Evolutionary conservation across 768 basidiomycete species (phyloP).

Genomic region (Leccinum boreale): DNA sequence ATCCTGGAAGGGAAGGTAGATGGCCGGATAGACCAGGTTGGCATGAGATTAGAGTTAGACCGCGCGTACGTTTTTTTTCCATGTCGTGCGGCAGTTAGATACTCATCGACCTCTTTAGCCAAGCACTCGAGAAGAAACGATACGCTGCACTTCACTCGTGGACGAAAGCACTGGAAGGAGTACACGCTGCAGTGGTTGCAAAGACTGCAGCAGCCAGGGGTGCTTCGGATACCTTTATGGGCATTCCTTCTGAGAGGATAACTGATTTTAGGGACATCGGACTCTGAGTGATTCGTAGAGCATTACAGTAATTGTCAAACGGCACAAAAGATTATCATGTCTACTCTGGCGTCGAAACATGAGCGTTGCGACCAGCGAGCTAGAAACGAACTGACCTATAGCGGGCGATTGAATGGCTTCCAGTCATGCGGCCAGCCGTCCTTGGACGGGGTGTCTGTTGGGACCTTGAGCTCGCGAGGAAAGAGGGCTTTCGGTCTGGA

Average conservation of each 20-base stretch:
- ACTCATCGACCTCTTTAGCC: slow-evolving; percentile 43
- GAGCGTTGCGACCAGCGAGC: not conserved
- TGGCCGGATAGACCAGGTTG: slow-evolving; percentile 94
- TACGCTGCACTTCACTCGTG: slow-evolving; percentile 79
- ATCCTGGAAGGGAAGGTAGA: slow-evolving; percentile 98
- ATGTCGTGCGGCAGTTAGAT: not conserved
- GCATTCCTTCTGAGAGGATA: slow-evolving; percentile 31
- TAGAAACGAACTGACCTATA: slow-evolving; percentile 24
- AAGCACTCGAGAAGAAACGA: slow-evolving; percentile 84
- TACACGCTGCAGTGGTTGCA: slow-evolving; percentile 71
- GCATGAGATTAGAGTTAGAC: slow-evolving; percentile 89
- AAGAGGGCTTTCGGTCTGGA: slow-evolving; percentile 77
- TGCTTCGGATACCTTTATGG: slow-evolving; percentile 32
- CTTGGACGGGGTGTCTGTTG: slow-evolving; percentile 79
- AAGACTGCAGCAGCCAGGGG: slow-evolving; percentile 53
- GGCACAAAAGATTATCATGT: not conserved
- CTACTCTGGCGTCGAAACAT: not conserved
- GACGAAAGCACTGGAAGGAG: slow-evolving; percentile 74
- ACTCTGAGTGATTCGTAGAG: slow-evolving; percentile 15
- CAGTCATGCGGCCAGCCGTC: slow-evolving; percentile 88
- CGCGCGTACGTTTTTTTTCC: slow-evolving; percentile 52
- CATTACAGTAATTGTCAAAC: slow-evolving; percentile 1
- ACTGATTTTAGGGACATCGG: slow-evolving; percentile 29
- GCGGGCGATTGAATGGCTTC: slow-evolving; percentile 59
- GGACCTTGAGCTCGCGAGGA: slow-evolving; percentile 83